Percentiles rank a stretch among this genome's conserved stretches.
phyloP scores from a whole-genome alignment of 163 green algal genomes.

The Chlorella variabilis region DNA sequence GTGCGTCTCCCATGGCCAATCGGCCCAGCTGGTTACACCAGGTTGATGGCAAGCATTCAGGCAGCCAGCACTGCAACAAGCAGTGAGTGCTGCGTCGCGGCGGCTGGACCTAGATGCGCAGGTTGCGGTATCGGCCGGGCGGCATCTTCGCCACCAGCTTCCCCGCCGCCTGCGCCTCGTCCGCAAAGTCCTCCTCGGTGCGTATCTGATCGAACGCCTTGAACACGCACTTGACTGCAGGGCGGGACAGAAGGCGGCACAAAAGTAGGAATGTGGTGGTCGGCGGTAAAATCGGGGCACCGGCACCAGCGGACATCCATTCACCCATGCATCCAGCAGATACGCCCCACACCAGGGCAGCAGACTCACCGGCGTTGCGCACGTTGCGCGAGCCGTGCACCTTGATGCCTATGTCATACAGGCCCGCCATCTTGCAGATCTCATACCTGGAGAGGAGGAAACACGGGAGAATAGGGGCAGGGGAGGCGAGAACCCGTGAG shows the following conservation, averaged over 20 bases:
- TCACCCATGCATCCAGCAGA: too few species aligned
- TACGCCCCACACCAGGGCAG: too few species aligned
- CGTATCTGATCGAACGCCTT: constrained; percentile 52
- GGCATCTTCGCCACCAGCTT: constrained; percentile 37
- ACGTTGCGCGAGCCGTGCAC: constrained; percentile 62
- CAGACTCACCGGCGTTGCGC: constrained; percentile 52
- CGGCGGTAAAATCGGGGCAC: too few species aligned
- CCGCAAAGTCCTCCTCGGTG: constrained; percentile 43
- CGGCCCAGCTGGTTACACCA: too few species aligned
- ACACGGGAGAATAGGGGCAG: not conserved
- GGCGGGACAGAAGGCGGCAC: not conserved
- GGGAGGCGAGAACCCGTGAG: not conserved
- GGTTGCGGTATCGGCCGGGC: constrained; percentile 39
- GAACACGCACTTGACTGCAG: constrained; percentile 64
- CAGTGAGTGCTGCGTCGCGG: not conserved
- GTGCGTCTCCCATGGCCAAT: too few species aligned
- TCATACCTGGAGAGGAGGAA: not conserved
- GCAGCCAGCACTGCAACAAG: too few species aligned
- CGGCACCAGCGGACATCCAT: too few species aligned
- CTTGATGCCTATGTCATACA: constrained; percentile 69
- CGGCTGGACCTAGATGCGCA: not conserved
- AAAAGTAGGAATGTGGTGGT: not conserved
- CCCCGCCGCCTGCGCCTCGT: not conserved
- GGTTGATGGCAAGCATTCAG: too few species aligned
- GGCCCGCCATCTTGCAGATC: constrained; percentile 57